Base-by-base conservation (phyloP, 805 yeast species). In the Teunomyces barrocoloradensis region DNA sequence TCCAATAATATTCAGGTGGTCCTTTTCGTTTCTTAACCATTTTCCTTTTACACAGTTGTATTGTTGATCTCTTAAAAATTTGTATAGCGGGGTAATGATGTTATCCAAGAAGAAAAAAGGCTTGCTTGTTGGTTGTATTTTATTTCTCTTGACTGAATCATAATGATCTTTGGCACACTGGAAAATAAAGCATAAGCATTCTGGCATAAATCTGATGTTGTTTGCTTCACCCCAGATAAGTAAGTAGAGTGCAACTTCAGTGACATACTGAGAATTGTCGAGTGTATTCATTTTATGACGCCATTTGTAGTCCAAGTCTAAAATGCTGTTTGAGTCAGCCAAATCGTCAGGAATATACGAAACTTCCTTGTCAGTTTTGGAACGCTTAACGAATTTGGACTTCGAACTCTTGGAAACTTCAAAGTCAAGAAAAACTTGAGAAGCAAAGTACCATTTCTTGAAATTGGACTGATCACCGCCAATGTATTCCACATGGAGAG, bases 361-460 rank as follows among this genome's bases (percentile, higher is more conserved):
- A 69, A 69, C 57, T 69, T 48, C 36, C 59, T 50, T 42, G 64
- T 68, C 46, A 62, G 63, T 38, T 63, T 59, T 43, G 71, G 58
- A 45, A 68, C 61, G 15, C 17, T 13, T 30, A 20, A 6, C 20
- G 11, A 25, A 9, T 6, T 20, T 27, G 27, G 27, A 6, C 30
- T 28, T 37, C 49, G 47, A 73, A 50, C 76, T 69, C 60, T 78
- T 75, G 3, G 86, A 86, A 37, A 81, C 68, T 45, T 79, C 85
- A 46, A 81, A 86, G 66, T 90, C 96, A 42, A 85, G 66, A 54
- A 85, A 90, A 32, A 86, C 69, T 65, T 84, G 89, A 6, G 96
- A 89, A 39, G 95, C 89, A 66, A 91, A 87, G 64, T 83, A 89
- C 98, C 98, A 92, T 65, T 87, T 89, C 59, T 85, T 80, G 66